phyloP scores from a whole-genome alignment of 2,329 filamentous ascomycete species.

The Trichoderma polysporum region DNA sequence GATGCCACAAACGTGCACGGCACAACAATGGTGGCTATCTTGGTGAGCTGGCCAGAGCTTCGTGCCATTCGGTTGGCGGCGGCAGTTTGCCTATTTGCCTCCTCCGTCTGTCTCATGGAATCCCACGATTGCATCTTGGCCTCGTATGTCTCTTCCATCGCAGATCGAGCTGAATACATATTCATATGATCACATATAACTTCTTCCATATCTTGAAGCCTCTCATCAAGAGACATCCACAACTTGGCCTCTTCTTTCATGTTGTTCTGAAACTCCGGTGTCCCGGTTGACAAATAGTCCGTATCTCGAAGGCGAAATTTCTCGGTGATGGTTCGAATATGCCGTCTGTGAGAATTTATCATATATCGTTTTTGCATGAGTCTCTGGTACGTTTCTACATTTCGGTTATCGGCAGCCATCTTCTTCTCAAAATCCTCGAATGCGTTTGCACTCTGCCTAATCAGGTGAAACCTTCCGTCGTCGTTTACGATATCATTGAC shows the following conservation, averaged over 20 bases:
- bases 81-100: background rate
- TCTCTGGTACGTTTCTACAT: background rate
- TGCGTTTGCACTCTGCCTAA: background rate
- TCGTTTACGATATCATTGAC: accelerated
- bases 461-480: background rate
- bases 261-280: background rate
- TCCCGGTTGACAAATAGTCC: background rate
- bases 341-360: accelerated
- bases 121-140: background rate
- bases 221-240: background rate
- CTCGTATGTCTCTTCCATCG: background rate
- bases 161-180: background rate
- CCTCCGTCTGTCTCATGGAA: background rate
- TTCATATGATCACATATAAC: background rate
- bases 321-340: background rate
- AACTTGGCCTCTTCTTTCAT: background rate
- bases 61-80: background rate
- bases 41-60: background rate
- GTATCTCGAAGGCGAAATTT: background rate
- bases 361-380: background rate
- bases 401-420: background rate
- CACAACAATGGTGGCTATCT: background rate
- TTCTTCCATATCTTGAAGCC: background rate
- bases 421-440: background rate
- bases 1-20: background rate